These are phyloP conservation scores for Jamesozyma rosinii DNA, from an alignment of 805 yeast genomes.

Conservation along the genomic window DNA sequence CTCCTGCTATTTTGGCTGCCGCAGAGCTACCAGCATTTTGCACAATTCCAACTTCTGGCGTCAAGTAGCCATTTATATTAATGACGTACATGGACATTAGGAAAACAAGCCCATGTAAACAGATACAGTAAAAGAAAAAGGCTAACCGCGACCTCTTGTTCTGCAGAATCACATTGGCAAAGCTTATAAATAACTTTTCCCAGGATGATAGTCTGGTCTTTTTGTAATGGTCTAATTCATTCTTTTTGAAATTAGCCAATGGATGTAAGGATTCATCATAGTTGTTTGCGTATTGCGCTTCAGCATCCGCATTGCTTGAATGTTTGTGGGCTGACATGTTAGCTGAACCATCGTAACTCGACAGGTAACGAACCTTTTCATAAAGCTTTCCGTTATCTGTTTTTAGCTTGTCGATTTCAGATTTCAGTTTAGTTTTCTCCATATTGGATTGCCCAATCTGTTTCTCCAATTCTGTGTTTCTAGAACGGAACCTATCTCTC, in stretches of 20 bases:
- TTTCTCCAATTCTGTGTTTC: constrained; percentile 75
- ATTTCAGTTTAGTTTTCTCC: constrained; percentile 49
- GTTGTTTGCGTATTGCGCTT: constrained; percentile 48
- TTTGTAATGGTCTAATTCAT: constrained; percentile 64
- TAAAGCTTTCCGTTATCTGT: constrained; percentile 70
- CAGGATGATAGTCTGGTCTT: constrained; percentile 62
- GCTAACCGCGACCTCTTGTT: constrained; percentile 63
- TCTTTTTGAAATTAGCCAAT: constrained; percentile 67
- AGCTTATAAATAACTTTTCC: constrained; percentile 66
- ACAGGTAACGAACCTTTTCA: constrained; percentile 63
- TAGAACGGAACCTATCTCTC: constrained; percentile 83
- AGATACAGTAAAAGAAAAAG: constrained; percentile 63
- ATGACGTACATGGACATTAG: constrained; percentile 48
- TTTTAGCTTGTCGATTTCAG: constrained; percentile 56
- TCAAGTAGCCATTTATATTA: constrained; percentile 36
- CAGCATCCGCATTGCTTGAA: constrained; percentile 37
- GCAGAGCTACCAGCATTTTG: constrained; percentile 10
- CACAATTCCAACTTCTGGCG: constrained; percentile 35
- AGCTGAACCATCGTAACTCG: constrained; percentile 36
- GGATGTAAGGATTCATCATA: constrained; percentile 80
- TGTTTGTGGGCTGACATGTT: constrained; percentile 24
- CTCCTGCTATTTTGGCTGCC: constrained; percentile 1
- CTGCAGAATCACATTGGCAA: constrained; percentile 67
- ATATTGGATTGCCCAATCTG: constrained; percentile 54
- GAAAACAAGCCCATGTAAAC: constrained; percentile 68